Base-by-base conservation (phyloP, 2,329 filamentous ascomycete species). In the Dothideomycetes sp. region DNA sequence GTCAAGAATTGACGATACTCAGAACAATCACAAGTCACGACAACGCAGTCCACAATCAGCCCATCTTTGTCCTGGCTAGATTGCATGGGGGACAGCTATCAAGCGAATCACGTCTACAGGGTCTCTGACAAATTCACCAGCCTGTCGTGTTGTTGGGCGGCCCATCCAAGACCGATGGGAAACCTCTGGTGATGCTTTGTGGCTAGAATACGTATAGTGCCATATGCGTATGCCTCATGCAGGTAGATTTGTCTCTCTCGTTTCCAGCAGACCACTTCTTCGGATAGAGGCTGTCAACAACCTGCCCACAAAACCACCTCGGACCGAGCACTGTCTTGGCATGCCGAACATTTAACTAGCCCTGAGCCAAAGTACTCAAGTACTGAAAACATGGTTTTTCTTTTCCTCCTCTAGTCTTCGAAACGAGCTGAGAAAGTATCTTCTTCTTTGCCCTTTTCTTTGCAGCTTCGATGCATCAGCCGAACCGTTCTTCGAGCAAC, bases 391-490 rank as follows among this genome's bases (percentile, higher is more conserved):
- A n/a, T n/a, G n/a, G n/a, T n/a, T n/a, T n/a, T n/a, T n/a, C n/a
- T n/a, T n/a, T n/a, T n/a, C n/a, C n/a, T n/a, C n/a, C n/a, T n/a
- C n/a, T n/a, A n/a, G n/a, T n/a, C n/a, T n/a, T n/a, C n/a, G n/a
- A n/a, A n/a, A n/a, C n/a, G n/a, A n/a, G n/a, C n/a, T n/a, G 18
- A 33, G 29, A 18, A 31, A 39, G 18, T 15, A 9, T 7, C 25
- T 31, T 32, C 33, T 23, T 8, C 29, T 40, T 12, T 16, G 27
- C 32, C n/a, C 36, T 35, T 25, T 42, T 42, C 40, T 42, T 30
- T 36, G 16, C 40, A 31, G 32, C 32, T 42, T 42, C 40, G 25
- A 36, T 42, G 40, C 39, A 20, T 42, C 39, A 34, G n/a, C n/a
- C 22, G 15, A 30, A 30, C 10, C 25, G 22, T 18, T 32, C n/a